phyloP scores from a whole-genome alignment of 2,329 filamentous ascomycete species.

The Hypoxylon sp. region DNA sequence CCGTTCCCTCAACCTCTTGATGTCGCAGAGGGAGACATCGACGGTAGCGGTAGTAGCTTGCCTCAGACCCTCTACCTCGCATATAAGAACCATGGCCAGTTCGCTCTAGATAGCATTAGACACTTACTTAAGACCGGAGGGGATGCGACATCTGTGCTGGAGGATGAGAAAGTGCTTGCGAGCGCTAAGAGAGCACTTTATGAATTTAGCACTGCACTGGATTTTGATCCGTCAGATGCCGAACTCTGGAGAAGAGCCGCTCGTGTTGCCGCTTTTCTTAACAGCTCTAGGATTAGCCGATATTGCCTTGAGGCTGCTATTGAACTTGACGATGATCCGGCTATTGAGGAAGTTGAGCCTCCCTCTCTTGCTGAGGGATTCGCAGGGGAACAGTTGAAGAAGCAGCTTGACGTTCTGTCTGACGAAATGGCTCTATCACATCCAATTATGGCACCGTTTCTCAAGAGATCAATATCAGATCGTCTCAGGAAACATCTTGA shows the following conservation, averaged over 20 bases:
- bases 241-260: slow-evolving; percentile 75
- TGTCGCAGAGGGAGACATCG: slow-evolving; percentile 72
- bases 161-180: slow-evolving; percentile 56
- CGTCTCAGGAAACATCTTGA: slow-evolving; percentile 70
- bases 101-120: slow-evolving; percentile 82
- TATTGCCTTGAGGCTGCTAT: slow-evolving; percentile 77
- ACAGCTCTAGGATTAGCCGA: slow-evolving; percentile 69
- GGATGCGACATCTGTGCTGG: slow-evolving; percentile 54
- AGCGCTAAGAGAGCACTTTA: slow-evolving; percentile 65
- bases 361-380: slow-evolving; percentile 74
- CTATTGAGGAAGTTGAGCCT: slow-evolving; percentile 73
- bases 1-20: slow-evolving; percentile 67
- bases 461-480: slow-evolving; percentile 65
- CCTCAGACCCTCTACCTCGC: slow-evolving; percentile 92
- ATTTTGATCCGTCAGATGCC: slow-evolving; percentile 76
- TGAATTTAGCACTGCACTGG: slow-evolving; percentile 71
- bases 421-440: slow-evolving; percentile 72
- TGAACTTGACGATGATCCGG: slow-evolving; percentile 76
- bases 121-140: slow-evolving; percentile 60
- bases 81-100: slow-evolving; percentile 96
- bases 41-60: slow-evolving; percentile 83
- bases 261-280: slow-evolving; percentile 70
- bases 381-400: slow-evolving; percentile 73
- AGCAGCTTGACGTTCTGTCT: slow-evolving; percentile 66
- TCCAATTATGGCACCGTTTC: slow-evolving; percentile 71